Evolutionary conservation across 495 filamentous ascomycete genomes (phyloP).

Genomic region (Penicillium nucicola): DNA sequence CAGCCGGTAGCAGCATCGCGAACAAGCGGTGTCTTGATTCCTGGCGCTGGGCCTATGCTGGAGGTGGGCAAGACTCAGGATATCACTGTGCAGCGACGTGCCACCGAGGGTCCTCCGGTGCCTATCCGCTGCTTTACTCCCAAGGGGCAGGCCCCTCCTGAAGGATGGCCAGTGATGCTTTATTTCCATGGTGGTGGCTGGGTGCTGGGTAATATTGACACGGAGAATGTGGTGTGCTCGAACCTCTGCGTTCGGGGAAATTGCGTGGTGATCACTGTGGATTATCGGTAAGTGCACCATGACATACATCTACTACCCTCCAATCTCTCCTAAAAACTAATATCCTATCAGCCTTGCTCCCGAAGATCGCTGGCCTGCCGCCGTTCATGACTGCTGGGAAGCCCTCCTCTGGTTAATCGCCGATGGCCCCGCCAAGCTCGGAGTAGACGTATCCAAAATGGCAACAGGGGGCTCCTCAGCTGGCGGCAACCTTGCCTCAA

Average conservation of each 20-base stretch:
- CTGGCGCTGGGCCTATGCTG: slow-evolving; percentile 49
- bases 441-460: slow-evolving; percentile 43
- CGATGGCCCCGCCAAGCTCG: slow-evolving; percentile 34
- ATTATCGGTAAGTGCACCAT: slow-evolving; percentile 46
- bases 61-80: slow-evolving; percentile 51
- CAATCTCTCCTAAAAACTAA: neutral
- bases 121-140: slow-evolving; percentile 48
- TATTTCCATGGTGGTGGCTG: slow-evolving; percentile 60
- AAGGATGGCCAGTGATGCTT: slow-evolving; percentile 54
- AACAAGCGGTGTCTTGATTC: slow-evolving; percentile 49
- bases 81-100: slow-evolving; percentile 40
- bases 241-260: slow-evolving; percentile 49
- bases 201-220: slow-evolving; percentile 58
- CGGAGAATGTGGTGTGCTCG: slow-evolving; percentile 56
- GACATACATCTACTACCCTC: too few relatives aligned
- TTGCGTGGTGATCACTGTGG: slow-evolving; percentile 53
- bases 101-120: slow-evolving; percentile 47
- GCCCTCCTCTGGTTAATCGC: slow-evolving; percentile 51
- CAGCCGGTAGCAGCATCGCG: slow-evolving; percentile 53
- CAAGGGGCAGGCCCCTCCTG: slow-evolving; percentile 32
- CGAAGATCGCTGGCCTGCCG: slow-evolving; percentile 54
- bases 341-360: slow-evolving; percentile 40
- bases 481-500: slow-evolving; percentile 52
- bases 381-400: slow-evolving; percentile 57
- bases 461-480: slow-evolving; percentile 56